Percentiles rank a stretch among this genome's conserved stretches.
phyloP scores from a whole-genome alignment of 768 basidiomycete species.

The Dacryopinax primogenitus region DNA sequence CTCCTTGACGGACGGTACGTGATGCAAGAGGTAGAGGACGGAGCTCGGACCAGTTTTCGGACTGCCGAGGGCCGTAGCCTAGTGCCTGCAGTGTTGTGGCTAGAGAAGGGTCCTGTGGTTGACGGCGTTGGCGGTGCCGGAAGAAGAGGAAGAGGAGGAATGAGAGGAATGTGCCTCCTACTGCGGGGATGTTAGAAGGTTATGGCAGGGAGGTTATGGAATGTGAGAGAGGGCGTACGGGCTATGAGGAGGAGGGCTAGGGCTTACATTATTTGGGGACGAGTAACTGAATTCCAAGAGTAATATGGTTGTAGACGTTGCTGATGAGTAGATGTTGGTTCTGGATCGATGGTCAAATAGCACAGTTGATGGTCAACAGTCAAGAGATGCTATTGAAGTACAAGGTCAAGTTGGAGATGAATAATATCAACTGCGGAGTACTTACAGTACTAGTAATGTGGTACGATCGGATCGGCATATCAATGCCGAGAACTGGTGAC shows the following conservation, averaged over 20 bases:
- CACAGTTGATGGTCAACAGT: too few species aligned
- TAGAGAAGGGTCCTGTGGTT: background rate
- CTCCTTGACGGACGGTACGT: too few species aligned
- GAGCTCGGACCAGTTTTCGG: too few species aligned
- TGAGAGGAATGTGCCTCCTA: background rate
- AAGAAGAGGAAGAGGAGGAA: constrained; percentile 1
- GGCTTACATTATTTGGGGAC: background rate
- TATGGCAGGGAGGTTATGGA: background rate
- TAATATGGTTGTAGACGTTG: background rate
- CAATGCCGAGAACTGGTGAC: too few species aligned
- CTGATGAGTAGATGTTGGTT: background rate
- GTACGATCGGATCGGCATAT: too few species aligned
- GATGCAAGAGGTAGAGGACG: too few species aligned
- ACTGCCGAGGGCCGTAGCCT: background rate
- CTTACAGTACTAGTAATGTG: too few species aligned
- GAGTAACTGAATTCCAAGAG: background rate
- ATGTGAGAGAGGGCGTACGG: background rate
- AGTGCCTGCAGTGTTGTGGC: background rate
- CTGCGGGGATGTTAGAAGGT: background rate
- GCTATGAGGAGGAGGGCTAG: background rate
- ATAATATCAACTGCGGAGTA: too few species aligned
- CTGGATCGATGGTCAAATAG: too few species aligned
- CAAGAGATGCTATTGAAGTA: too few species aligned
- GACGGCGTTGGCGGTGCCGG: background rate
- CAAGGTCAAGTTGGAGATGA: too few species aligned